These are phyloP conservation scores for Fusarium haematococcum DNA, from an alignment of 2,329 filamentous ascomycete genomes.

Conservation along the genomic window DNA sequence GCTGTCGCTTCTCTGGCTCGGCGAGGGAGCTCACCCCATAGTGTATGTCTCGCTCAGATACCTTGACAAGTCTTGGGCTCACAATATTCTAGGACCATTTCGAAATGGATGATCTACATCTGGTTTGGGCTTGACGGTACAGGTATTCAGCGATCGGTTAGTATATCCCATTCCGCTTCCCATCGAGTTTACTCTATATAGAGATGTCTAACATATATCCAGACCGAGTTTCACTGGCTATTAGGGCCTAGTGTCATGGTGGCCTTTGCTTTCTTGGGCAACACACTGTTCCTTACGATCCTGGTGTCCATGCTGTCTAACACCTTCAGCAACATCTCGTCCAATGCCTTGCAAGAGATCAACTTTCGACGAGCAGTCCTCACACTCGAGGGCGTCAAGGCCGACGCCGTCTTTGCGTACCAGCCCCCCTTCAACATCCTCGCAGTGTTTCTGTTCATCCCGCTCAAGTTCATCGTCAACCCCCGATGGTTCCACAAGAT, in stretches of 20 bases:
- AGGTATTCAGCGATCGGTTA: slow-evolving; percentile 68
- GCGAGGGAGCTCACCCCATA: slow-evolving; percentile 70
- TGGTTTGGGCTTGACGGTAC: slow-evolving; percentile 89
- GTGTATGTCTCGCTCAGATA: slow-evolving; percentile 56
- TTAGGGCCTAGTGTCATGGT: slow-evolving; percentile 85
- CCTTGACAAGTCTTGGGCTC: slow-evolving; percentile 1
- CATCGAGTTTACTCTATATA: background rate
- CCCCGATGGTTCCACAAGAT: slow-evolving; percentile 92
- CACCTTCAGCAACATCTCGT: slow-evolving; percentile 82
- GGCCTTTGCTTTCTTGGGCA: slow-evolving; percentile 85
- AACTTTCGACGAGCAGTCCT: slow-evolving; percentile 84
- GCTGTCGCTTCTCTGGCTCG: slow-evolving; percentile 82
- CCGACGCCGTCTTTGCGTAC: slow-evolving; percentile 85
- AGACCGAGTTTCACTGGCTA: slow-evolving; percentile 81
- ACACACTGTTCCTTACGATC: slow-evolving; percentile 90
- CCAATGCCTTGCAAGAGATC: slow-evolving; percentile 84
- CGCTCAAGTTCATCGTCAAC: slow-evolving; percentile 81
- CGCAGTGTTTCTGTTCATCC: slow-evolving; percentile 78
- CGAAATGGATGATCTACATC: slow-evolving; percentile 93
- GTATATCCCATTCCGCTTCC: slow-evolving; percentile 25
- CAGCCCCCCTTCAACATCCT: slow-evolving; percentile 87
- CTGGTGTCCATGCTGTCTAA: slow-evolving; percentile 88
- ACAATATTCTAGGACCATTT: slow-evolving; percentile 67
- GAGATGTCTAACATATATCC: slow-evolving; percentile 14
- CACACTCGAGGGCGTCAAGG: slow-evolving; percentile 88